phyloP scores from a whole-genome alignment of 2,329 filamentous ascomycete species.

The Pseudocercospora fuligena region DNA sequence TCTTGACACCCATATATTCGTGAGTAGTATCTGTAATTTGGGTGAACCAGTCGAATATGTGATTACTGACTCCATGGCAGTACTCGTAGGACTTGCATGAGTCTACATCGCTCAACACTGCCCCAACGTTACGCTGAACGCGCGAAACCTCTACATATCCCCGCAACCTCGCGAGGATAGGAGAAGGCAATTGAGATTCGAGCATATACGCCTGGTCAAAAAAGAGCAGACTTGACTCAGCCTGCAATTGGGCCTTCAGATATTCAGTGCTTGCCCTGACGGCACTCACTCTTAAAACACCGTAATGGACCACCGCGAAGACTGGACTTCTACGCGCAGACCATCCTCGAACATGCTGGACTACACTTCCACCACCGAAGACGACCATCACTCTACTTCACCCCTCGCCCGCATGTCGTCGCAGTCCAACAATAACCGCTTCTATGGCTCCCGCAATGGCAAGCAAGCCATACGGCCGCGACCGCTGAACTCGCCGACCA shows the following conservation, averaged over 20 bases:
- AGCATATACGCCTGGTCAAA: background rate
- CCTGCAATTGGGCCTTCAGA: background rate
- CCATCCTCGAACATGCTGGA: conserved; percentile 38
- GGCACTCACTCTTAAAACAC: background rate
- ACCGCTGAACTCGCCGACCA: conserved; percentile 50
- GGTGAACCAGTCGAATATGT: background rate
- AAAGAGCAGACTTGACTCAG: background rate
- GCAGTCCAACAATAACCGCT: conserved; percentile 40
- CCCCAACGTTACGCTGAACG: background rate
- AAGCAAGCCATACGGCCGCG: conserved; percentile 48
- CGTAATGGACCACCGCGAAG: background rate
- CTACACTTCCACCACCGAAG: conserved; percentile 31
- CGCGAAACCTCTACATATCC: background rate
- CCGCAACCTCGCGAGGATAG: background rate
- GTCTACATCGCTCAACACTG: background rate
- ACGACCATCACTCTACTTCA: conserved; percentile 29
- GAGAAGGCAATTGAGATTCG: background rate
- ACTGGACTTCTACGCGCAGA: conserved; percentile 19
- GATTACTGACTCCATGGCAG: background rate
- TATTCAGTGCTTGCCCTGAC: background rate
- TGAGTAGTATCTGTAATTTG: background rate
- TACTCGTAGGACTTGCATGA: background rate
- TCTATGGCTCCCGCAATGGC: conserved; percentile 38
- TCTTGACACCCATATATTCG: background rate
- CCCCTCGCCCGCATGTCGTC: conserved; percentile 39